Conservation (phyloP, 2,329 filamentous ascomycete species). For the Colletotrichum gloeosporioides region DNA sequence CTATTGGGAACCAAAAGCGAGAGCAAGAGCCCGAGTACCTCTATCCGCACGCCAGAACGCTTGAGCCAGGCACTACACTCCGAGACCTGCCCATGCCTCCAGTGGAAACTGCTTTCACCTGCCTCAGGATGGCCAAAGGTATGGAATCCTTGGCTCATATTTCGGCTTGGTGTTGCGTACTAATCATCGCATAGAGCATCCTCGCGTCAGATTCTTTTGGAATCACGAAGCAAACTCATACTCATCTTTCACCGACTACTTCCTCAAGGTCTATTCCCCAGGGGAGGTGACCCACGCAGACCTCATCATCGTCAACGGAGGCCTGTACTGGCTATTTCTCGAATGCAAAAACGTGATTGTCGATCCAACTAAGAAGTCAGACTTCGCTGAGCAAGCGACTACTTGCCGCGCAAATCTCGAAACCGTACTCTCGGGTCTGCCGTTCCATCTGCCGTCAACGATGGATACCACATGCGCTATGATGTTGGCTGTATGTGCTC, state of each 20-base stretch:
- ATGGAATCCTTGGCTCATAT: neutral
- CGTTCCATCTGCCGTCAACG: conserved; percentile 23
- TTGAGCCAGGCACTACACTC: neutral
- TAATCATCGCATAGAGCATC: neutral
- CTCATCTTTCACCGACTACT: conserved; percentile 23
- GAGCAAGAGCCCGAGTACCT: conserved; percentile 10
- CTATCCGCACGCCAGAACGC: neutral
- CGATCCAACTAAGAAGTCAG: neutral
- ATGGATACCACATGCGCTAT: conserved; percentile 23
- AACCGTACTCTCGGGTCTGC: conserved; percentile 24
- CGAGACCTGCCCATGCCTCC: conserved; percentile 20
- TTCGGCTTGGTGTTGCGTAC: too few species aligned
- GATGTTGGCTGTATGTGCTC: conserved; percentile 23
- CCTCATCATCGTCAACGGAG: conserved; percentile 25
- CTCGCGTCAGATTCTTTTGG: neutral
- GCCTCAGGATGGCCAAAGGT: conserved; percentile 20
- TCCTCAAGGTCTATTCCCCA: conserved; percentile 26
- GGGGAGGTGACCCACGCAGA: conserved; percentile 21
- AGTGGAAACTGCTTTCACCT: conserved; percentile 13
- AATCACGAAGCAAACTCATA: neutral
- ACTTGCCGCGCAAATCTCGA: conserved; percentile 26
- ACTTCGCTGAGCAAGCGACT: conserved; percentile 20
- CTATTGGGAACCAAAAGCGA: conserved; percentile 15
- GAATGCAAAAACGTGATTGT: conserved; percentile 20
- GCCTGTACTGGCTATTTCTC: conserved; percentile 26